A percentile compares a stretch with the other conserved stretches of the same genome.
Conservation (phyloP, 2,329 filamentous ascomycete species). For the Aspergillus fijiensis region DNA sequence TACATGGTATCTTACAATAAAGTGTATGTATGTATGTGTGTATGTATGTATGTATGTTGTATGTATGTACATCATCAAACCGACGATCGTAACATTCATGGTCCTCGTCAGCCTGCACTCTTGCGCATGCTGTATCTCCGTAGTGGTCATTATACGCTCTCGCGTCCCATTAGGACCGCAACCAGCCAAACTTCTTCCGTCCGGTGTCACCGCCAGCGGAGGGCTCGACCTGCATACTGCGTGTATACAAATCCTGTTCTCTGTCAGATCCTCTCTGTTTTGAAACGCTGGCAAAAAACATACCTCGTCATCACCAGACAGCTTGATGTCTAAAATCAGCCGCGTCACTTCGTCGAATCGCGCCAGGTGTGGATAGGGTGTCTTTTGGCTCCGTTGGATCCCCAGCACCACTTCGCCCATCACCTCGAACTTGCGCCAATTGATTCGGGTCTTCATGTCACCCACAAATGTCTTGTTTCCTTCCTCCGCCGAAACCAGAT, state of each 20-base stretch:
- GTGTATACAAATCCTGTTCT: conserved; percentile 57
- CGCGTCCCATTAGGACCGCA: conserved; percentile 33
- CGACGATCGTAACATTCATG: conserved; percentile 22
- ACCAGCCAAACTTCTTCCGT: conserved; percentile 47
- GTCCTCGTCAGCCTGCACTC: conserved; percentile 16
- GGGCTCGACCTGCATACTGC: conserved; percentile 57
- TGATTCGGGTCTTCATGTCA: conserved; percentile 70
- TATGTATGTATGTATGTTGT: conserved; percentile 17
- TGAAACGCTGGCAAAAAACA: conserved; percentile 30
- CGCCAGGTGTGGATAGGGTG: conserved; percentile 71
- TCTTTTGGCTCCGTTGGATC: conserved; percentile 87
- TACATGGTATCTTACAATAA: conserved; percentile 2
- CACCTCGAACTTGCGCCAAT: conserved; percentile 98
- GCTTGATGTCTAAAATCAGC: conserved; percentile 76
- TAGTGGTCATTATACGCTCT: conserved; percentile 8
- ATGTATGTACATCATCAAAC: conserved; percentile 25
- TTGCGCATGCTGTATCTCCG: conserved; percentile 5
- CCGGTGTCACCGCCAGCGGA: conserved; percentile 39
- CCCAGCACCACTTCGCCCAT: conserved; percentile 88
- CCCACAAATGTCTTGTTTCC: conserved; percentile 88
- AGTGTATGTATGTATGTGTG: neutral
- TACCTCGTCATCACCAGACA: conserved; percentile 86
- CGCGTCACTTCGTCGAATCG: conserved; percentile 70
- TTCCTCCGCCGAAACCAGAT: conserved; percentile 88
- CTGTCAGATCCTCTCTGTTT: conserved; percentile 5